A percentile compares a stretch with the other conserved stretches of the same genome.
These are phyloP conservation scores for Syzygium aromaticum DNA, from an alignment of 345 rosid genomes.

Conservation along the genomic window DNA sequence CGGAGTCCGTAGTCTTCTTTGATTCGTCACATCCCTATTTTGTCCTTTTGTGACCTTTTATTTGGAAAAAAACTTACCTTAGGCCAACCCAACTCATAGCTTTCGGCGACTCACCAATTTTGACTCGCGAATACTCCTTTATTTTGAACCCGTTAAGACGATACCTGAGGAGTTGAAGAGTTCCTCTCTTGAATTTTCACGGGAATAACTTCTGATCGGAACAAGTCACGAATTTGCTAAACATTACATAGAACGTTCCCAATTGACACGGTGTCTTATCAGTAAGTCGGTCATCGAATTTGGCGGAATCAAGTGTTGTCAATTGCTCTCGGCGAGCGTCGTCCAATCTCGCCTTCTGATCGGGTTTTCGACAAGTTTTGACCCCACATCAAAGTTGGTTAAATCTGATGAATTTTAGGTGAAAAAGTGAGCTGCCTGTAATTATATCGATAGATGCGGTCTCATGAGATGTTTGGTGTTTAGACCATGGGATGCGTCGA, in stretches of 20 bases:
- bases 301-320: not conserved
- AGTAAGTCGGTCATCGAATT: not conserved
- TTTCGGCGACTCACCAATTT: too few species aligned
- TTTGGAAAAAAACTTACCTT: not conserved
- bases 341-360: not conserved
- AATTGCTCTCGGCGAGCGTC: not conserved
- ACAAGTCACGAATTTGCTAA: too few species aligned
- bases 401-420: not conserved
- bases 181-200: too few species aligned
- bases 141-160: too few species aligned
- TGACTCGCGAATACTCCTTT: too few species aligned
- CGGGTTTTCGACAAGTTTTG: not conserved
- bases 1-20: not conserved
- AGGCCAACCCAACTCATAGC: too few species aligned
- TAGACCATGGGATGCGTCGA: not conserved
- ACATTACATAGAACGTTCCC: not conserved
- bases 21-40: not conserved
- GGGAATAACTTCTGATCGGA: too few species aligned
- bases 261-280: not conserved
- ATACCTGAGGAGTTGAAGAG: too few species aligned
- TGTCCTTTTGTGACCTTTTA: not conserved
- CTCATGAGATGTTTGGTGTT: not conserved
- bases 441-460: not conserved
- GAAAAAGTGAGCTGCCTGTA: not conserved
- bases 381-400: fast-evolving